Percentiles rank a stretch among this genome's conserved stretches.
These are phyloP conservation scores for Stentor roeselii DNA, from an alignment of 73 alveolate genomes.

Conservation along the genomic window DNA sequence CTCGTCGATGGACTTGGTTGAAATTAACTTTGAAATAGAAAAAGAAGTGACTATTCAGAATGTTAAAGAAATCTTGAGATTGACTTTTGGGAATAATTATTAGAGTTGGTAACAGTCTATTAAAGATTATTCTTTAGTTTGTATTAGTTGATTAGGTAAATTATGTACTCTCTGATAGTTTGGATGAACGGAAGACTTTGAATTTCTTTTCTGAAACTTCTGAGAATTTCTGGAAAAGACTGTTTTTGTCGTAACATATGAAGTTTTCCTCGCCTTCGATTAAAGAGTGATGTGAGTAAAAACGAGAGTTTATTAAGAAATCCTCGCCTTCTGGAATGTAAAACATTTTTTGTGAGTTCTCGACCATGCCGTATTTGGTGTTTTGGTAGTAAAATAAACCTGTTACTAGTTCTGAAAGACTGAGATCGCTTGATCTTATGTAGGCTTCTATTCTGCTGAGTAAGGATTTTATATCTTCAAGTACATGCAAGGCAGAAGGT, in stretches of 20 bases:
- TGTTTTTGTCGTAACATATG: constrained; percentile 4
- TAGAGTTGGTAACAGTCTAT: no score
- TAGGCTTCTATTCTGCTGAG: not conserved
- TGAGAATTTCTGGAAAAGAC: not conserved
- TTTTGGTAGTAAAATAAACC: not conserved
- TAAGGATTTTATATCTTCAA: not conserved
- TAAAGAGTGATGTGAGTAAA: not conserved
- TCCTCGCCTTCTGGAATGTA: constrained; percentile 12
- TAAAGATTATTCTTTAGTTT: no score
- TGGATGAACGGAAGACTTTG: not conserved
- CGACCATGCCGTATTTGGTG: not conserved
- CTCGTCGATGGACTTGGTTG: constrained; percentile 26
- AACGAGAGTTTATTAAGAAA: not conserved
- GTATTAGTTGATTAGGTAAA: no score
- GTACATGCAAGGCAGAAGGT: not conserved
- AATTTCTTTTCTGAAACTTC: not conserved
- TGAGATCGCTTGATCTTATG: not conserved
- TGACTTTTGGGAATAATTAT: not conserved
- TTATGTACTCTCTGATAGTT: no score
- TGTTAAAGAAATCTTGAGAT: constrained; percentile 9
- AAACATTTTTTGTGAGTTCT: not conserved
- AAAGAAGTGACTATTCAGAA: not conserved
- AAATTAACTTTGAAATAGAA: constrained; percentile 25
- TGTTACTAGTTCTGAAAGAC: not conserved
- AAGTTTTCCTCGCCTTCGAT: not conserved